Conservation (phyloP, 2,329 filamentous ascomycete species). For the Zymoseptoria ardabiliae region DNA sequence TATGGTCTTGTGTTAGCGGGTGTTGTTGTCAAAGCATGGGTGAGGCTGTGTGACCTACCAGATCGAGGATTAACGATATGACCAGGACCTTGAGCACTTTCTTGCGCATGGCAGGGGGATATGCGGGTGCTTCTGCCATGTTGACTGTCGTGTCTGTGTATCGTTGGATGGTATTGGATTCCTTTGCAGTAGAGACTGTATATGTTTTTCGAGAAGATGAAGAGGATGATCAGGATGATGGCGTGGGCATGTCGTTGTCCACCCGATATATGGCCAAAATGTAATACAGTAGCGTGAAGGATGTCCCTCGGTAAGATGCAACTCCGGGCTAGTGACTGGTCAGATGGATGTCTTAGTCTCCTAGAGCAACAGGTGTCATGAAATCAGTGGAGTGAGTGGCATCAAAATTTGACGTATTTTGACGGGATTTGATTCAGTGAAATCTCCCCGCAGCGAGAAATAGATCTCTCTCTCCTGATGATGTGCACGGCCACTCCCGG, state of each 20-base stretch:
- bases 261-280: too few relatives aligned
- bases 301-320: not conserved
- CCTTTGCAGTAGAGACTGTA: not conserved
- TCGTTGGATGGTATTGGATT: not conserved
- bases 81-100: slow-evolving; percentile 18
- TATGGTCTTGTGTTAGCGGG: slow-evolving; percentile 32
- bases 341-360: not conserved
- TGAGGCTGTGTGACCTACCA: slow-evolving; percentile 12
- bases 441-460: too few relatives aligned
- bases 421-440: too few relatives aligned
- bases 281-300: too few relatives aligned
- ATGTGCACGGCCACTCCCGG: not conserved
- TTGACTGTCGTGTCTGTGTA: not conserved
- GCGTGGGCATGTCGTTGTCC: not conserved
- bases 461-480: too few relatives aligned
- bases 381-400: too few relatives aligned
- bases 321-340: not conserved
- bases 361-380: too few relatives aligned
- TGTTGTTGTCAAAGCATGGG: not conserved
- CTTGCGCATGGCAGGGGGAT: slow-evolving; percentile 8
- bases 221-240: not conserved
- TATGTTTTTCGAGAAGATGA: not conserved
- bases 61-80: slow-evolving; percentile 19
- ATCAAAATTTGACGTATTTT: too few relatives aligned
- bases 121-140: not conserved